phyloP scores from a whole-genome alignment of 106 monocot genomes.

The Apostasia ramifera region DNA sequence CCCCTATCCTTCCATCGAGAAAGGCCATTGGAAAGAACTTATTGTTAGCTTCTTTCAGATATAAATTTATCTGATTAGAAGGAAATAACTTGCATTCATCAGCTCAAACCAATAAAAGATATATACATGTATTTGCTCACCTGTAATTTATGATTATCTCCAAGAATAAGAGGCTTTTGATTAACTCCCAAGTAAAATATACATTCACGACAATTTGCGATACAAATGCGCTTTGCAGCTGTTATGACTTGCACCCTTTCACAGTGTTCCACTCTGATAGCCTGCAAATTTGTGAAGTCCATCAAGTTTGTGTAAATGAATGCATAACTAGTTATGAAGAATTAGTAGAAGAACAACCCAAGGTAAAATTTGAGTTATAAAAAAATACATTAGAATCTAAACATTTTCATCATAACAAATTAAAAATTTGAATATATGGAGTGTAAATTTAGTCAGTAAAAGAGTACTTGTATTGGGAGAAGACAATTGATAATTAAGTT shows the following conservation, averaged over 20 bases:
- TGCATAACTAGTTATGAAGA: neutral
- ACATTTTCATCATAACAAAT: neutral
- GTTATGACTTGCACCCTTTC: conserved; percentile 72
- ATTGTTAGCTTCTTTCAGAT: too few relatives aligned
- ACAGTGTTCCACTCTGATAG: conserved; percentile 76
- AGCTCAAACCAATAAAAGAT: neutral
- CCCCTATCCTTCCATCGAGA: too few relatives aligned
- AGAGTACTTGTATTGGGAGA: too few relatives aligned
- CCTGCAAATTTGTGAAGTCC: conserved; percentile 22
- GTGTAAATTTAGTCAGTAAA: too few relatives aligned
- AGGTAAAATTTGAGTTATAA: too few relatives aligned
- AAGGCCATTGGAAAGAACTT: too few relatives aligned
- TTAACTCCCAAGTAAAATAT: conserved; percentile 70
- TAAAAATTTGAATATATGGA: too few relatives aligned
- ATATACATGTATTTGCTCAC: conserved; percentile 13
- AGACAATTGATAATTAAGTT: too few relatives aligned
- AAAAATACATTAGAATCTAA: too few relatives aligned
- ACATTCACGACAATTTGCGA: conserved; percentile 76
- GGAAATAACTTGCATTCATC: too few relatives aligned
- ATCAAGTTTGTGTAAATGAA: neutral
- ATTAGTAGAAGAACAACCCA: neutral
- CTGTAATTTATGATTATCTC: conserved; percentile 74
- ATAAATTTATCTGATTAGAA: too few relatives aligned
- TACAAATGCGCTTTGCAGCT: conserved; percentile 58
- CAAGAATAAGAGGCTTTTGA: conserved; percentile 61